Base-by-base conservation (phyloP, 257 asterid species). In the Solanum pennellii region DNA sequence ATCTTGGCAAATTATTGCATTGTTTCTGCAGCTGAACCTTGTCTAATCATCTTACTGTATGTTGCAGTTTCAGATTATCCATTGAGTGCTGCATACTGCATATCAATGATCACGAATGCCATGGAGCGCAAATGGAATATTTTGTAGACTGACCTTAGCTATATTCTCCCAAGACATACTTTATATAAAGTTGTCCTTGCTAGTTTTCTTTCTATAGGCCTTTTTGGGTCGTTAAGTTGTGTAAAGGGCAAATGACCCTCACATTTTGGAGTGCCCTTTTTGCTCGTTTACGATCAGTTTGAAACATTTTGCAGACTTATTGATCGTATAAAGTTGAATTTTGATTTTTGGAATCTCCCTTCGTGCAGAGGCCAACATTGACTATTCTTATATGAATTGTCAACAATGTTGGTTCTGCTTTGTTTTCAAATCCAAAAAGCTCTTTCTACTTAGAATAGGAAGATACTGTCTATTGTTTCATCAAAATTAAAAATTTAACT, bases 11-110 rank as follows among this genome's bases (percentile, higher is more conserved):
- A 9, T 66, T 45, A 66, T 27, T 25, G 31, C 42, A 41, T 66
- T 25, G n/a, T 65, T 41, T n/a, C 62, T 12, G 79, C 41, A 29
- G 71, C 62, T 73, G 31, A 23, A 25, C 45, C 39, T 74, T 31
- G 23, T 45, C 71, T 79, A 25, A 49, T 31, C 35, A 74, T 25
- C 20, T 77, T 66, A 45, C 74, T 91, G 52, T 21, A 14, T 75
- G 86, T 76, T 89, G 94, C 98, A 96, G 98, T 96, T 90, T 95
- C 98, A 12, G 96, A 94, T 86, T 95, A 90, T 87, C 98, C 96
- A 45, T 16, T 96, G 92, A 96, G 98, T 82, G 99, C 98, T 62
- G 99, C 96, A n/a, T 94, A 93, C 88, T 93, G 97, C 88, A 93
- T 96, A 90, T 93, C 98, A 14, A 95, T 94, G 62, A 93, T 96